Evolutionary conservation across 768 basidiomycete species (phyloP), one percentile per base, ranked within the genome.

Genomic region (Leccinum broughii): DNA sequence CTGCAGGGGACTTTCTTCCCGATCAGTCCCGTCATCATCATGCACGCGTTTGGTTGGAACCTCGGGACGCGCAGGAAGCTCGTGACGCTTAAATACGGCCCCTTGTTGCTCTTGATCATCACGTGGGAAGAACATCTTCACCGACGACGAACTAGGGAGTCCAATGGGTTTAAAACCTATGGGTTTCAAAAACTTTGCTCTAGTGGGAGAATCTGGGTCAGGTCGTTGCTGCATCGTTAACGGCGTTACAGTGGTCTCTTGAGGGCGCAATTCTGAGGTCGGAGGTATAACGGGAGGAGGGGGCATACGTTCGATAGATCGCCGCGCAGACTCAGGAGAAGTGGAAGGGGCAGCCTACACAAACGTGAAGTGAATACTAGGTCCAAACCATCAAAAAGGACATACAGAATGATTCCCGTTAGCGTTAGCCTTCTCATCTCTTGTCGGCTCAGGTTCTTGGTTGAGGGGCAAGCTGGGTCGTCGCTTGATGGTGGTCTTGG

Each of bases 111-210:
- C 80, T 37, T 90, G 89, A 20, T 93, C 91, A 54, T 93, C 91
- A 1, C 82, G 84, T 22, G 92, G 92, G 70, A 95, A 95, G 75
- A 94, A 94, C 66, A 80, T 82, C 71, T 87, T 89, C 51, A 95
- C 77, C 1, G 83, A 75, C 17, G 50, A 28, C 17, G 86, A 82
- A 35, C 66, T 77, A 57, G 75, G 60, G 62, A 82, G 78, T 6
- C 80, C 83, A 26, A 91, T 88, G 5, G 90, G 88, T 66, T 83
- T 89, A 73, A 90, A 89, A 13, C 86, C 85, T 2, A 79, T 69
- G 58, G 78, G 76, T 69, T 78, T 85, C 52, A 64, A 8, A 9
- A 54, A 49, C 50, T 56, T 71, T 6, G 61, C 34, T 64, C 59
- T 72, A 46, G 58, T 54, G n/a, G 64, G 62, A 48, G 66, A 68